phyloP scores from a whole-genome alignment of 2,329 filamentous ascomycete genomes.

The Monosporascus sp. region DNA sequence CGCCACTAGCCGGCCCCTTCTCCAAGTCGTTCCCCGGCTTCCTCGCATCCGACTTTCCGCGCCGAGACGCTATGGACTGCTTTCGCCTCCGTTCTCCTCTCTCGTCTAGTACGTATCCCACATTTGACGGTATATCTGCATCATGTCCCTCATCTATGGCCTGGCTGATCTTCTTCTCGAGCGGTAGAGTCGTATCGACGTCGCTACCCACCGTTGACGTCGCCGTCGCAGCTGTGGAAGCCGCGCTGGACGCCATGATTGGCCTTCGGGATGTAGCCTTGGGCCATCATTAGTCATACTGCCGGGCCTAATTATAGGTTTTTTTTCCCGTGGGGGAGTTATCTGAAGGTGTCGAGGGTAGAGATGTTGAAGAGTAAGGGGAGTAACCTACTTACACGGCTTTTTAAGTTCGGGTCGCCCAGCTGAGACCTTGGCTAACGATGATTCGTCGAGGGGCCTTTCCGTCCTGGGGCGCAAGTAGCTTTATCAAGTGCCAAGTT shows the following conservation, averaged over 20 bases:
- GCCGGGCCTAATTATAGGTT: not conserved
- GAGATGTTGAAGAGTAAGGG: too few species aligned
- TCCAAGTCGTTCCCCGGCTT: constrained; percentile 15
- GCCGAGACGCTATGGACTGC: constrained; percentile 28
- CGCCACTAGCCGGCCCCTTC: constrained; percentile 13
- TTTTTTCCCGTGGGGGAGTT: too few species aligned
- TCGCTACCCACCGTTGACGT: constrained; percentile 10
- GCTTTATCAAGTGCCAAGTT: too few species aligned
- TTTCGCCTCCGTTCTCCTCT: constrained; percentile 32
- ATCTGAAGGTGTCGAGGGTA: too few species aligned
- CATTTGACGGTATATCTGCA: constrained; percentile 43
- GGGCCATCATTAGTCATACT: not conserved
- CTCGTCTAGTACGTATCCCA: constrained; percentile 39
- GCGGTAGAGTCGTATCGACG: constrained; percentile 7
- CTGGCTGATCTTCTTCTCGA: constrained; percentile 30
- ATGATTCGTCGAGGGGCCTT: too few species aligned
- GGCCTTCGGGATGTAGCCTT: too few species aligned
- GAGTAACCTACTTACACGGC: too few species aligned
- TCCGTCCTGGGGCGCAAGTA: too few species aligned
- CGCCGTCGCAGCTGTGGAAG: constrained; percentile 12
- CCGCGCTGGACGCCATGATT: constrained; percentile 16
- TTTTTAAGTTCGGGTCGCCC: too few species aligned
- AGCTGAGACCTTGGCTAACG: too few species aligned
- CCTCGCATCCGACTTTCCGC: constrained; percentile 10
- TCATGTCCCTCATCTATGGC: constrained; percentile 43